phyloP scores from a whole-genome alignment of 2,329 filamentous ascomycete genomes.

The Albifimbria verrucaria region DNA sequence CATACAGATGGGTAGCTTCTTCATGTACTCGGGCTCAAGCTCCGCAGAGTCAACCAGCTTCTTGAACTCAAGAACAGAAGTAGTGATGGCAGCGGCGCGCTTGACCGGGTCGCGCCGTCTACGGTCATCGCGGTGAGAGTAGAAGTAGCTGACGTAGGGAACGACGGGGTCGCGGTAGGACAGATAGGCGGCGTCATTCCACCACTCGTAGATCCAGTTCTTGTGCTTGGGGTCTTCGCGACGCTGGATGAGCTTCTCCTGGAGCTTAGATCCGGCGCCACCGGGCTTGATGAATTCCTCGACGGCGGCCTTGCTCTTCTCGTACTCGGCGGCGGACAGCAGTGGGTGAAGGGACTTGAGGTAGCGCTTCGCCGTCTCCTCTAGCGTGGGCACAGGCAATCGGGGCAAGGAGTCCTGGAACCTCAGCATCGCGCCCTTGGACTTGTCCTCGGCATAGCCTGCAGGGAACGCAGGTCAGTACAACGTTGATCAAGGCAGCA shows the following conservation, averaged over 20 bases:
- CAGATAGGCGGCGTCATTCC: constrained; percentile 94
- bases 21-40: constrained; percentile 98
- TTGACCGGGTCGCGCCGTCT: constrained; percentile 83
- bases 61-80: constrained; percentile 89
- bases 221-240: constrained; percentile 75
- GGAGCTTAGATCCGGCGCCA: constrained; percentile 75
- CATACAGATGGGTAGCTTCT: constrained; percentile 96
- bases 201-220: constrained; percentile 98
- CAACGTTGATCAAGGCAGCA: neutral
- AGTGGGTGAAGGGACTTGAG: constrained; percentile 76
- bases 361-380: constrained; percentile 78
- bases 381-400: constrained; percentile 75
- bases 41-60: constrained; percentile 78
- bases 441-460: constrained; percentile 78
- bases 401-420: constrained; percentile 82
- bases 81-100: constrained; percentile 86
- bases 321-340: constrained; percentile 64
- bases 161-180: constrained; percentile 92
- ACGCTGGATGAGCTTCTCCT: constrained; percentile 79
- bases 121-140: constrained; percentile 94
- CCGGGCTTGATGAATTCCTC: constrained; percentile 86
- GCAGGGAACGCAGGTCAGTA: neutral
- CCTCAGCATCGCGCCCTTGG: constrained; percentile 76
- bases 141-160: constrained; percentile 99
- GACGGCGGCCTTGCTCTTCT: constrained; percentile 76